Evolutionary conservation across 495 filamentous ascomycete species (phyloP), one percentile per base, ranked within the genome.

Genomic region (Astrothelium macrocarpum): DNA sequence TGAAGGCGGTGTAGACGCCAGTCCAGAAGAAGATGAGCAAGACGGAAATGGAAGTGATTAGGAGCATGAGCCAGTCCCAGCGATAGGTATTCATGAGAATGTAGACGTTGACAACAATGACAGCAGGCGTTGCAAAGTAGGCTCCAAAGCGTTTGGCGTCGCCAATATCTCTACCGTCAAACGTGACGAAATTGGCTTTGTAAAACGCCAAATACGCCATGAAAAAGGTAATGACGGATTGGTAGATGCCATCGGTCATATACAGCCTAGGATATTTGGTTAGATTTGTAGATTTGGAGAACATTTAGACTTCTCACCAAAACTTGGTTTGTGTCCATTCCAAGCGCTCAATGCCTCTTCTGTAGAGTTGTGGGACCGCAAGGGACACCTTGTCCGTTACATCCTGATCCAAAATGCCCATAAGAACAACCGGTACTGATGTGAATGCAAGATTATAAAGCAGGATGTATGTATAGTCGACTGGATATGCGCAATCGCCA

Each of bases 271-370:
- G 31, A n/a, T n/a, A n/a, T 25, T 5, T n/a, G 23, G 23, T 49
- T 18, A 16, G 20, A 65, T 3, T 49, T 26, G 32, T 25, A 32
- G 5, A 39, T 28, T 16, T 4, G 7, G 28, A 32, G 28, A 18
- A 32, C 5, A 2, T 7, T 14, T 32, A 32, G 25, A 28, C 62
- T 42, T 75, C 82, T 70, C 79, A 96, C 94, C 95, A 99, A 75
- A 99, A 99, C 74, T 99, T 99, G 49, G 79, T 74, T 69, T 95
- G 88, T 11, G 95, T 97, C 95, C 95, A 99, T 78, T 99, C 95
- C 73, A 90, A 86, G 62, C 92, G 88, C 76, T 97, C 90, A 68
- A 99, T 97, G 69, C 95, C 95, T 68, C 95, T 85, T 62, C 93
- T 87, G 73, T 99, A 99, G 31, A 99, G 79, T 73, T 97, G 91